Conservation (phyloP, 2,329 filamentous ascomycete genomes). For the Cryphonectria carpinicola region DNA sequence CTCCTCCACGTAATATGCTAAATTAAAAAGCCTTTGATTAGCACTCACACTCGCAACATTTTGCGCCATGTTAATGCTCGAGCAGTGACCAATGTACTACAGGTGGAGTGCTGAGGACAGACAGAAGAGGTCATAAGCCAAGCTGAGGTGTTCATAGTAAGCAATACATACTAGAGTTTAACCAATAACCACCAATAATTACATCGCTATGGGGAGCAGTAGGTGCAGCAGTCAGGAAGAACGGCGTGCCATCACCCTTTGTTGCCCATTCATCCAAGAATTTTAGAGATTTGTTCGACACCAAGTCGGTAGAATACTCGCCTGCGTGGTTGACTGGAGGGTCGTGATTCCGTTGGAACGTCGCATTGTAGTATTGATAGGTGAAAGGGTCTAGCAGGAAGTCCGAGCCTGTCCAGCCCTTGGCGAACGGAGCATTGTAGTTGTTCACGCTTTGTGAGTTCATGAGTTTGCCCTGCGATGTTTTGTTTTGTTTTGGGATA, state of each 20-base stretch:
- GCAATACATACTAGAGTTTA: not conserved
- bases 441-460: constrained; percentile 10
- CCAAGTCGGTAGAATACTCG: constrained; percentile 8
- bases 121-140: not conserved
- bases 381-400: constrained; percentile 8
- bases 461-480: not conserved
- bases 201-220: constrained; percentile 62
- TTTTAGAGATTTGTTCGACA: not conserved
- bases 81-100: not conserved
- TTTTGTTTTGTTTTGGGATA: not conserved
- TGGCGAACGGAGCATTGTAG: constrained; percentile 2
- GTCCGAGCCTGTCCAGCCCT: constrained; percentile 11
- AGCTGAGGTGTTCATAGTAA: not conserved
- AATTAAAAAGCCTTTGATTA: constrained; percentile 27
- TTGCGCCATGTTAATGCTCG: not conserved
- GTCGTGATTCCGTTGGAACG: constrained; percentile 9
- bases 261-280: constrained; percentile 13
- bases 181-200: constrained; percentile 45
- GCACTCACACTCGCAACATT: constrained; percentile 20
- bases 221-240: constrained; percentile 69
- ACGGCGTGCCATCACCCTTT: constrained; percentile 47
- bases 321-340: constrained; percentile 11
- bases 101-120: not conserved
- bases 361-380: constrained; percentile 3
- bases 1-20: constrained; percentile 10